Evolutionary conservation across 176 grass and related monocot species (phyloP).

Genomic region (Zea mays): Zm-B73-REFERENCE-NAM-5.0 NC_050096.1:24850001-24850500

Average conservation of each 20-base stretch:
- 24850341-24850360: neutral
- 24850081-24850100: conserved; percentile 90
- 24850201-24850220: neutral
- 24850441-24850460: neutral
- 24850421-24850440: neutral
- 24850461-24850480: neutral
- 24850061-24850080: conserved; percentile 90
- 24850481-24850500: conserved; percentile 2
- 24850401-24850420: neutral
- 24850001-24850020: neutral
- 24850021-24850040: conserved; percentile 35
- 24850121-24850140: conserved; percentile 56
- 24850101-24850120: conserved; percentile 74
- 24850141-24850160: neutral
- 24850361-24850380: neutral
- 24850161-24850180: neutral
- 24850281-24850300: neutral
- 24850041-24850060: conserved; percentile 81
- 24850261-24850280: neutral
- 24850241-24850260: neutral
- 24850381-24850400: neutral
- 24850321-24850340: neutral
- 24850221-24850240: neutral
- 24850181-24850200: neutral
- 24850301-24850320: neutral